These are phyloP conservation scores for Phytophthora citrophthora DNA, from an alignment of 352 stramenopile genomes.

Conservation along the genomic window DNA sequence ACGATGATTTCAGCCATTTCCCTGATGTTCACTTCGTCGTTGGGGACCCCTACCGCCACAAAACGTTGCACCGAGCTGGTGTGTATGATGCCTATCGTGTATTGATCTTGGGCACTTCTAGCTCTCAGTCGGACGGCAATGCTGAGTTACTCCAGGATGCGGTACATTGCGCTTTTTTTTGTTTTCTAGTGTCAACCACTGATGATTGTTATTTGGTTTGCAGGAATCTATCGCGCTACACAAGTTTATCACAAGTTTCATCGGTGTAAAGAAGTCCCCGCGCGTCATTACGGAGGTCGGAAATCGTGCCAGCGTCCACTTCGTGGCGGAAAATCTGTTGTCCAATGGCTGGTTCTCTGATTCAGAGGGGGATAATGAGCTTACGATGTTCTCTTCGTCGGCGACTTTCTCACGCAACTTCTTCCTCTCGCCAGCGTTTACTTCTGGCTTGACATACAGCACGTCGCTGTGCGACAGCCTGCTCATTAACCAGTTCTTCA, in stretches of 20 bases:
- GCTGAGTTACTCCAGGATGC: slow-evolving; percentile 81
- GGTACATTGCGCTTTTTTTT: slow-evolving; percentile 32
- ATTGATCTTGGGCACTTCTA: slow-evolving; percentile 76
- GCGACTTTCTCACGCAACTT: slow-evolving; percentile 78
- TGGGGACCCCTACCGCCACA: slow-evolving; percentile 63
- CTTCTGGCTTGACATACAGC: slow-evolving; percentile 86
- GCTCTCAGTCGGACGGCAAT: slow-evolving; percentile 54
- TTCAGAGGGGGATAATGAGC: slow-evolving; percentile 31
- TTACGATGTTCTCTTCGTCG: slow-evolving; percentile 53
- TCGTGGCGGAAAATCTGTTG: slow-evolving; percentile 79
- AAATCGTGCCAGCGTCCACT: slow-evolving; percentile 86
- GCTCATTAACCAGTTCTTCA: slow-evolving; percentile 92
- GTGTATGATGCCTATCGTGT: slow-evolving; percentile 71
- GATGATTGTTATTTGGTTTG: neutral
- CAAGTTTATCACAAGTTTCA: slow-evolving; percentile 77
- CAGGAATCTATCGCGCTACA: slow-evolving; percentile 82
- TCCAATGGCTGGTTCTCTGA: slow-evolving; percentile 72
- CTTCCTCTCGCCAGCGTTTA: slow-evolving; percentile 81
- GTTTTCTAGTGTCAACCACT: too few species aligned
- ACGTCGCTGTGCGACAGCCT: slow-evolving; percentile 86
- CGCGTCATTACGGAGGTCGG: slow-evolving; percentile 81
- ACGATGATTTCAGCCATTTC: slow-evolving; percentile 73
- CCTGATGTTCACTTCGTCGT: slow-evolving; percentile 76
- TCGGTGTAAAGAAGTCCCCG: slow-evolving; percentile 63
- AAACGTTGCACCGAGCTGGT: slow-evolving; percentile 66